Conservation (phyloP, 352 stramenopile genomes). For the Pythium aquatile region DNA sequence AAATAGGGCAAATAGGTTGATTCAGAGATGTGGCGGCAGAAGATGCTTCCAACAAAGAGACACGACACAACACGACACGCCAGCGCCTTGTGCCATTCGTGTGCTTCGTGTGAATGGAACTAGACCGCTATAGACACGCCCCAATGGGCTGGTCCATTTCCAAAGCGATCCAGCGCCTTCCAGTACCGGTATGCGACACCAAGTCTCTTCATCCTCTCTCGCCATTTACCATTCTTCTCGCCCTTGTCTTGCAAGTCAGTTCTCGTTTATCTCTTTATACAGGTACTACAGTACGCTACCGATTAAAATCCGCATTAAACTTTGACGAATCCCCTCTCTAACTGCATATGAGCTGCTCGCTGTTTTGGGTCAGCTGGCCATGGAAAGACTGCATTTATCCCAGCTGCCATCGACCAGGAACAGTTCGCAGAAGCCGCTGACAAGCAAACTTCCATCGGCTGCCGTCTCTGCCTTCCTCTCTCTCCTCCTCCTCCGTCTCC, state of each 20-base stretch:
- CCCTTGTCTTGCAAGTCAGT: background rate
- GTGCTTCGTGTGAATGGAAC: no score
- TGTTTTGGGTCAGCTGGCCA: background rate
- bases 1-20: background rate
- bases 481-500: background rate
- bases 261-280: background rate
- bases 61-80: no score
- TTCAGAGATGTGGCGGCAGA: background rate
- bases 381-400: background rate
- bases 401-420: conserved; percentile 8
- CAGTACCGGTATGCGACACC: background rate
- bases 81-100: no score
- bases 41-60: background rate
- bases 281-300: background rate
- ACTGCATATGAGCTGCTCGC: background rate
- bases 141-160: background rate
- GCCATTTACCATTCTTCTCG: no score
- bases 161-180: background rate
- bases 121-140: no score
- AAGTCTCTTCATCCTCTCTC: background rate
- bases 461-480: background rate
- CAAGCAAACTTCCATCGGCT: background rate
- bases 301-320: no score
- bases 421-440: conserved; percentile 5
- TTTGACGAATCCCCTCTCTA: background rate